phyloP scores from a whole-genome alignment of 2,329 filamentous ascomycete genomes.

The Purpureocillium takamizusanense region DNA sequence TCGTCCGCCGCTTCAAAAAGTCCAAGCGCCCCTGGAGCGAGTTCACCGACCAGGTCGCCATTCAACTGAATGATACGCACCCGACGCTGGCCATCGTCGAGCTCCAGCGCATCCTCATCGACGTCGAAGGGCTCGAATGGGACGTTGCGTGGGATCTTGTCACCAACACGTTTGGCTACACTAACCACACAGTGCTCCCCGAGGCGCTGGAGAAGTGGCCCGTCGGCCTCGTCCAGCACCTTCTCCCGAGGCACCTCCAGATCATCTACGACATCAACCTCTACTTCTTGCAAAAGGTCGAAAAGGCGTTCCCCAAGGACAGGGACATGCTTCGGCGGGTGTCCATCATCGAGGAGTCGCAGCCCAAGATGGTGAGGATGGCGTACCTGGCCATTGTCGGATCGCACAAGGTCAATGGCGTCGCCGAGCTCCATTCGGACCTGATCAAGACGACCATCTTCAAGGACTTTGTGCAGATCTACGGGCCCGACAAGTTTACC shows the following conservation, averaged over 20 bases:
- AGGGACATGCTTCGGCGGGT: constrained; percentile 76
- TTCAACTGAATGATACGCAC: constrained; percentile 97
- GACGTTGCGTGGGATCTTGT: constrained; percentile 84
- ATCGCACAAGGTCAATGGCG: constrained; percentile 98
- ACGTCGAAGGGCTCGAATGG: constrained; percentile 87
- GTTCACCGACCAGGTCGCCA: constrained; percentile 90
- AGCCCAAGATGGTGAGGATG: constrained; percentile 98
- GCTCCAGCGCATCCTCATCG: constrained; percentile 83
- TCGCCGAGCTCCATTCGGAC: constrained; percentile 94
- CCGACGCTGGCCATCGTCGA: constrained; percentile 95
- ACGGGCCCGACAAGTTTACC: constrained; percentile 93
- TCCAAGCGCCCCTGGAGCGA: constrained; percentile 82
- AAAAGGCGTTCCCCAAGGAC: constrained; percentile 83
- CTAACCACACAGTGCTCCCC: constrained; percentile 95
- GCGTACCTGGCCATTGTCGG: constrained; percentile 90
- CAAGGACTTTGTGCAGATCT: constrained; percentile 95
- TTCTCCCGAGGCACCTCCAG: constrained; percentile 87
- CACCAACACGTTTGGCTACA: constrained; percentile 80
- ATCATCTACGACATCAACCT: constrained; percentile 99
- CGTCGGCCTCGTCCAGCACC: constrained; percentile 81
- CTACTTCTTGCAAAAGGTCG: constrained; percentile 82
- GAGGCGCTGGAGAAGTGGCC: constrained; percentile 99
- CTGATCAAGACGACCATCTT: constrained; percentile 99
- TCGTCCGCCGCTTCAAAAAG: constrained; percentile 97
- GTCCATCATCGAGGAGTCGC: constrained; percentile 96